Evolutionary conservation across 2,329 filamentous ascomycete genomes (phyloP), one percentile per base, ranked within the genome.

Genomic region (Trichoderma cornu-damae): DNA sequence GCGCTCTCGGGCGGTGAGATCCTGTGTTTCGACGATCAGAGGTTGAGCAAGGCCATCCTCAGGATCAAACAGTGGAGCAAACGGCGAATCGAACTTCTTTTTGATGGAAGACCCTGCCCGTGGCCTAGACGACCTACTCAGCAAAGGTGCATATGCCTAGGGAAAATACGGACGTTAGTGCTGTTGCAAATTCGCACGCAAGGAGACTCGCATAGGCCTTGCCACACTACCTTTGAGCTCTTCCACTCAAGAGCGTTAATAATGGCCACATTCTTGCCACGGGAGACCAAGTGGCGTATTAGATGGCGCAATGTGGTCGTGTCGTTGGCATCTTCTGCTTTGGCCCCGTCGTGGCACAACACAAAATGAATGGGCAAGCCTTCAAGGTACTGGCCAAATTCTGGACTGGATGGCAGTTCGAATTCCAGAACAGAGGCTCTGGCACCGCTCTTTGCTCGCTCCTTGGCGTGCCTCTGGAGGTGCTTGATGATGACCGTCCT

Each of bases 401-500:
- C 72, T 0, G 68, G 49, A 38, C 78, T 77, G 11, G 75, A 68
- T 12, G 80, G 65, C 1, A 77, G 78, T 5, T 74, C 61, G 63
- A 83, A 84, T 1, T 72, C 65, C 47, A 58, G 72, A 40, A 81
- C 70, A 8, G 40, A 28, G 43, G 50, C 38, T 9, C 42, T 48
- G 32, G 50, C 47, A 32, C 46, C 40, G 22, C 54, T 49, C 28
- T 73, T 63, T 3, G 53, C 46, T 5, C 26, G 20, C 16, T 38
- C 34, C 2, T 16, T 14, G 8, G 58, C 53, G 28, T 59, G 30
- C 32, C 58, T 57, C 8, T 42, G 28, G 3, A 90, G 74, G 69
- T 92, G 88, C 22, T 81, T 77, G 48, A 89, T 81, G 54, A 91
- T 76, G 4, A 84, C 77, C 7, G 79, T 75, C 48, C 88, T 78